Conservation (phyloP, 1,284 basidiomycete genomes). For the Trichosporon asahii region DNA sequence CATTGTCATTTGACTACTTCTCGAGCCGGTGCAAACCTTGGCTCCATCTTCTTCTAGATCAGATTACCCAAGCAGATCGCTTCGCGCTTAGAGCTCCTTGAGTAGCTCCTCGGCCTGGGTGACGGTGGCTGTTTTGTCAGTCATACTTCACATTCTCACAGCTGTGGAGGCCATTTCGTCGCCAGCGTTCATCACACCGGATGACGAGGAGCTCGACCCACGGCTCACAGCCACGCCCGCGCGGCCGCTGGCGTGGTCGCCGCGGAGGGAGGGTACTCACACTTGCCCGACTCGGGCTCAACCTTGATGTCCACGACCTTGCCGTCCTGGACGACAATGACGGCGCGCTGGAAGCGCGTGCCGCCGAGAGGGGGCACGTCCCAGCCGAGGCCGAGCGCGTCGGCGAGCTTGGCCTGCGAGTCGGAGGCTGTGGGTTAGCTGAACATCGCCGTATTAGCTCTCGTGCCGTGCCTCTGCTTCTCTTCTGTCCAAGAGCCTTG, state of each 20-base stretch:
- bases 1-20: background rate
- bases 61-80: too few species aligned
- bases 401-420: constrained; percentile 61
- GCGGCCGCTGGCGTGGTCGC: too few species aligned
- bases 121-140: constrained; percentile 52
- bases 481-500: too few species aligned
- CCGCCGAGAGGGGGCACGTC: constrained; percentile 63
- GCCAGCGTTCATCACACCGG: too few species aligned
- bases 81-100: constrained; percentile 51
- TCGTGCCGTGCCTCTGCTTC: too few species aligned
- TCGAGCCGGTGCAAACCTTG: background rate
- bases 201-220: too few species aligned
- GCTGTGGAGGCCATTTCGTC: too few species aligned
- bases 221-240: too few species aligned
- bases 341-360: constrained; percentile 62
- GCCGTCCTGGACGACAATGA: constrained; percentile 54
- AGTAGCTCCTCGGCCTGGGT: constrained; percentile 62
- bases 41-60: background rate
- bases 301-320: constrained; percentile 60
- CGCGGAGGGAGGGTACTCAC: constrained; percentile 38
- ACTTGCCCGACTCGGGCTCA: constrained; percentile 59
- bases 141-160: too few species aligned
- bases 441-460: background rate
- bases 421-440: constrained; percentile 57
- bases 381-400: constrained; percentile 62